Evolutionary conservation across 768 basidiomycete genomes (phyloP).

Genomic region (Symmetrospora coprosmae): DNA sequence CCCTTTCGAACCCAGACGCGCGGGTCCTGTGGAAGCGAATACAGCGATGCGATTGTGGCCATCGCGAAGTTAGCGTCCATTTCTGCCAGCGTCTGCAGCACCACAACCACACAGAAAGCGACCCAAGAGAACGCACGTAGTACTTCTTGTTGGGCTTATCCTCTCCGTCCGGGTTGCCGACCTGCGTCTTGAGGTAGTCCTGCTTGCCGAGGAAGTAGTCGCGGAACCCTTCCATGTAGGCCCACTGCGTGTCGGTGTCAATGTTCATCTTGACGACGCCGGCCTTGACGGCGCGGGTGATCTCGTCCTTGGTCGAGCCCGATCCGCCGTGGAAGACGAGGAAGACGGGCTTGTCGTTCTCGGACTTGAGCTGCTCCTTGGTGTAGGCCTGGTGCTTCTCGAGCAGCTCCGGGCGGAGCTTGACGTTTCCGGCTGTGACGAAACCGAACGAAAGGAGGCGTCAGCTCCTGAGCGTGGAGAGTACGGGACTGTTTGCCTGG

Average conservation of each 20-base stretch:
- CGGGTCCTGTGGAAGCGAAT: conserved; percentile 62
- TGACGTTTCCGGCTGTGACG: conserved; percentile 66
- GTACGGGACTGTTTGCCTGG: too few species aligned
- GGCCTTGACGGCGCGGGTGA: conserved; percentile 64
- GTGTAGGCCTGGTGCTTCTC: conserved; percentile 75
- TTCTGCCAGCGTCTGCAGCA: background rate
- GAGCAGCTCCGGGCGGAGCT: conserved; percentile 76
- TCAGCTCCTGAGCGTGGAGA: too few species aligned
- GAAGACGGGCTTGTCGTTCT: conserved; percentile 65
- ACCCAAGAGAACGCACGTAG: background rate
- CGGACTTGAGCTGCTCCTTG: conserved; percentile 51
- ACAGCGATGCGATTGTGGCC: background rate
- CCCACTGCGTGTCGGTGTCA: conserved; percentile 57
- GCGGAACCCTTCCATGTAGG: conserved; percentile 37
- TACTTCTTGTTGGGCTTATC: conserved; percentile 98
- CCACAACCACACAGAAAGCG: background rate
- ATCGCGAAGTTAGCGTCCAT: conserved; percentile 1
- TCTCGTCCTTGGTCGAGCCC: conserved; percentile 91
- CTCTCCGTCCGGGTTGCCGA: conserved; percentile 89
- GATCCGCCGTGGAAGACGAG: conserved; percentile 99
- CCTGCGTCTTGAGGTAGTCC: conserved; percentile 75
- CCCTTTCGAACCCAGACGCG: conserved; percentile 98
- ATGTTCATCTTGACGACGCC: conserved; percentile 97
- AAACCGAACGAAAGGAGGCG: background rate
- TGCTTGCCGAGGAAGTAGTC: conserved; percentile 76